Evolutionary conservation across 495 filamentous ascomycete species (phyloP), one percentile per base, ranked within the genome.

Genomic region (Annulohypoxylon maeteangense): DNA sequence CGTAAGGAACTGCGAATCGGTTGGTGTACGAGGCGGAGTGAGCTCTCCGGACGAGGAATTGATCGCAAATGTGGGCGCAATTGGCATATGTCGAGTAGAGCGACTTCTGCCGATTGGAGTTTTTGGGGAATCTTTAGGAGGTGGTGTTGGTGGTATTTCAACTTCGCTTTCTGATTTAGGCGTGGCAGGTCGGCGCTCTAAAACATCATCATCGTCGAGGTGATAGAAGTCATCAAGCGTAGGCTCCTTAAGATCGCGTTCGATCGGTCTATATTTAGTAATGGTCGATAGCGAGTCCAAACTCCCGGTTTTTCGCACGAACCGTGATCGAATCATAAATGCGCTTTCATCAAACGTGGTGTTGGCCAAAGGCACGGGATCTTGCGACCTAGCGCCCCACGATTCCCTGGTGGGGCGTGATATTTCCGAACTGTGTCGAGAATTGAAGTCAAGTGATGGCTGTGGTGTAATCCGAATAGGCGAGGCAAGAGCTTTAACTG

Each of bases 201-300:
- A 81, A 25, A 85, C 80, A 44, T 84, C 82, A 25, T 84, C 82
- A 58, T 85, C 83, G 65, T 76, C 78, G 2, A 85, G 76, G 3
- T 76, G 68, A 48, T 81, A 75, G 54, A 85, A 85, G 7, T 85
- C 83, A 7, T 76, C 76, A 29, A 85, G 68, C 20, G 74, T 79
- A n/a, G 83, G 83, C 40, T 84, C 82, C 32, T 57, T 71, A 4
- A 84, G 75, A 12, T 73, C 51, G 0, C 67, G 27, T 23, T 74
- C 54, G 32, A 34, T 18, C 18, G 48, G 62, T 47, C 18, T 48
- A 22, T 22, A 40, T 23, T 23, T 50, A 40, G 32, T 69, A 32
- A 54, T 36, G 48, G 50, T 61, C 4, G 60, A 77, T 16, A 58
- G 55, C 48, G 53, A 78, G 48, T 57, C 58, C 65, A 55, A 50